These are phyloP conservation scores for Paramyrothecium roridum DNA, from an alignment of 2,329 filamentous ascomycete species.

Conservation along the genomic window DNA sequence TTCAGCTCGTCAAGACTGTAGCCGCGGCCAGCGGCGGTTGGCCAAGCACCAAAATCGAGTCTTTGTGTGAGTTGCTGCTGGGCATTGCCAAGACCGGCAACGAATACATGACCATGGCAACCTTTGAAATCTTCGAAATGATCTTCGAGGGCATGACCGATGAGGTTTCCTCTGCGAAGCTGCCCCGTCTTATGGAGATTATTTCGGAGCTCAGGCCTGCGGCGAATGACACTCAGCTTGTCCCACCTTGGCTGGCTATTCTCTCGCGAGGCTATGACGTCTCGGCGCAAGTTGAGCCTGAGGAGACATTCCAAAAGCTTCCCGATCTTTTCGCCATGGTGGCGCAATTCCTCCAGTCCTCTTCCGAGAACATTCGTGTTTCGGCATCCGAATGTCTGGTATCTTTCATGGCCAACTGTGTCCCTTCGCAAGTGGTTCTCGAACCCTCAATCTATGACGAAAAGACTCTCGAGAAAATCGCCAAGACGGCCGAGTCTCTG, in stretches of 20 bases:
- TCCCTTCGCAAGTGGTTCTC: constrained; percentile 77
- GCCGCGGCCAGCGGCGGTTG: constrained; percentile 86
- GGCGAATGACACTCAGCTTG: constrained; percentile 87
- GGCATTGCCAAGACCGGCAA: constrained; percentile 87
- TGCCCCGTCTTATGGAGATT: constrained; percentile 84
- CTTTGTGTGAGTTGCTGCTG: constrained; percentile 83
- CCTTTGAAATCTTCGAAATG: constrained; percentile 96
- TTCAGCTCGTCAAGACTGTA: constrained; percentile 89
- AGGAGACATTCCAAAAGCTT: constrained; percentile 88
- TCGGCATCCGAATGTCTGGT: constrained; percentile 94
- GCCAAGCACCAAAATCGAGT: constrained; percentile 94
- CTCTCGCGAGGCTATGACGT: constrained; percentile 93
- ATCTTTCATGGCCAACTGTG: constrained; percentile 86
- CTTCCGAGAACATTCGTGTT: constrained; percentile 88
- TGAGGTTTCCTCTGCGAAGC: constrained; percentile 82
- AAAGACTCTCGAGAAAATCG: constrained; percentile 79
- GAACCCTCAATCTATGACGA: constrained; percentile 93
- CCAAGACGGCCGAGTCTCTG: constrained; percentile 68
- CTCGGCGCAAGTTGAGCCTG: constrained; percentile 79
- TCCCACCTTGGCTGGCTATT: constrained; percentile 96
- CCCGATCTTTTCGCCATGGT: constrained; percentile 82
- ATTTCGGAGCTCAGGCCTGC: constrained; percentile 90
- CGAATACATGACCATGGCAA: constrained; percentile 93
- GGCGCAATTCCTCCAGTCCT: constrained; percentile 76
- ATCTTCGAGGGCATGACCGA: constrained; percentile 91